Base-by-base conservation (phyloP, 805 yeast species). In the Sungouiozyma intestinalis region DNA sequence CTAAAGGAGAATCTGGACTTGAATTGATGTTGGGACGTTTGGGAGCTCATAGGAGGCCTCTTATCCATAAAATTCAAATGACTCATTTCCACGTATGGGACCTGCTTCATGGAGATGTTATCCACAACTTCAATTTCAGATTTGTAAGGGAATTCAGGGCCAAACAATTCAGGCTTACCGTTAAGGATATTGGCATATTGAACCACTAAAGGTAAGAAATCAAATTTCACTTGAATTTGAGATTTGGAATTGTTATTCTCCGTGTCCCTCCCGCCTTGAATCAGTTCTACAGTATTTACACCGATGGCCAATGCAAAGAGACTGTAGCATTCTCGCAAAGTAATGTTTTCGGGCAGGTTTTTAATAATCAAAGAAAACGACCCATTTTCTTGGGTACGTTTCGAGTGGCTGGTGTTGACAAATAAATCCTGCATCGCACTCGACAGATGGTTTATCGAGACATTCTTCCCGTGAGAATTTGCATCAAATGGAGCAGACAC, bases 251-350 rank as follows among this genome's bases (percentile, higher is more conserved):
- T 11, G 9, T 39, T 18, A 24, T 24, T 24, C 29, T 24, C 29
- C 14, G 17, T 24, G 4, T 43, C 44, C 14, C 18, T 36, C 24
- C 54, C 62, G 13, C 35, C 46, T 35, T 68, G 68, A 24, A 59
- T 51, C 20, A 75, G 48, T 38, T 75, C 79, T 34, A 76, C 62
- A 44, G 62, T 66, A 29, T 69, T 50, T 33, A 77, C 79, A 49
- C 79, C 85, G 45, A 67, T 63, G n/a, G 84, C 81, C 41, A 82
- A 63, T 8, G 87, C 70, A 55, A 82, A 82, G 5, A 82, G 68
- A 19, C 77, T 64, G 38, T 72, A 65, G 1, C 83, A 78, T 58
- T 82, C 90, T 56, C 92, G 70, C 31, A 67, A 48, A 1, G 83
- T 58, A 29, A 81, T 62, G 57, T 82, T 85, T 3, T 59, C 48